Percentiles rank a stretch among this genome's conserved stretches.
These are phyloP conservation scores for Lentinula guzmanii DNA, from an alignment of 768 basidiomycete species.

Conservation along the genomic window DNA sequence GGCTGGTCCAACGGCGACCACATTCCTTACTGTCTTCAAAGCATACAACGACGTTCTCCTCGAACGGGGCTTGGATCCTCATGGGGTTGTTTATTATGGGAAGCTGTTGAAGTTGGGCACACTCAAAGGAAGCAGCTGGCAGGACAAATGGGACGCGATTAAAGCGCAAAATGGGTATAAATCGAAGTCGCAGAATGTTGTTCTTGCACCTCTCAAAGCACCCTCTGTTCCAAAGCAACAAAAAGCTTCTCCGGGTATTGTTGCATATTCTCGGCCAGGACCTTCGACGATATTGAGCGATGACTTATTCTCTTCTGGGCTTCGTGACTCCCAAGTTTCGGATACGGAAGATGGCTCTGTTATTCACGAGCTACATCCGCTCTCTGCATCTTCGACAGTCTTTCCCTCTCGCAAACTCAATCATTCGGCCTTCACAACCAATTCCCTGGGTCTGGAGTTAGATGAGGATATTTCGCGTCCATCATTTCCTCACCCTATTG, in stretches of 20 bases:
- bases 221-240: background rate
- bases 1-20: conserved; percentile 62
- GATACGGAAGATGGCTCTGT: background rate
- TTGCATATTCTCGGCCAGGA: conserved; percentile 7
- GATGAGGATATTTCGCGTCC: conserved; percentile 7
- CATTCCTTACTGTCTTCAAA: conserved; percentile 77
- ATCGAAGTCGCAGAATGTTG: background rate
- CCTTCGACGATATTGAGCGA: conserved; percentile 19
- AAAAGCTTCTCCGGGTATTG: background rate
- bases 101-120: conserved; percentile 81
- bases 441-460: conserved; percentile 13
- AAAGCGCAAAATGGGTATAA: conserved; percentile 48
- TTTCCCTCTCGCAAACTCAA: conserved; percentile 10
- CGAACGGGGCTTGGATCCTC: conserved; percentile 69
- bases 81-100: conserved; percentile 77
- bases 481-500: conserved; percentile 2
- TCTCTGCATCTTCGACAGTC: background rate
- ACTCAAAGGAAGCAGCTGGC: conserved; percentile 75
- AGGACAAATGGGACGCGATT: conserved; percentile 71
- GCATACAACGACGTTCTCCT: conserved; percentile 77
- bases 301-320: background rate
- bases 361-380: background rate
- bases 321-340: background rate
- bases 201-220: background rate
- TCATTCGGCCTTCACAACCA: conserved; percentile 22